Conservation (phyloP, 805 yeast species). For the Lachancea quebecensis region DNA sequence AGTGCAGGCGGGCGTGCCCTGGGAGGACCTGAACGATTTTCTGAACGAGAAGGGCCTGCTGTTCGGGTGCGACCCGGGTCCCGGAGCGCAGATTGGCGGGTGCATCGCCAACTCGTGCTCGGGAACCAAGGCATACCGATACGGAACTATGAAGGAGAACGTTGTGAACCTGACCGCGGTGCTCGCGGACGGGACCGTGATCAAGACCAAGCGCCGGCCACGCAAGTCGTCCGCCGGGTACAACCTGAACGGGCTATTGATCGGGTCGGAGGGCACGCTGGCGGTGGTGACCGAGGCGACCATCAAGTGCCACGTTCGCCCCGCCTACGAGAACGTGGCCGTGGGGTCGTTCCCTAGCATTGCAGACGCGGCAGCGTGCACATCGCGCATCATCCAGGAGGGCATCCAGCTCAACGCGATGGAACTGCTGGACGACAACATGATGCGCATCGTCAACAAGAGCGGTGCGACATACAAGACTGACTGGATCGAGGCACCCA, state of each 20-base stretch:
- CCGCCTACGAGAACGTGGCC: slow-evolving; percentile 58
- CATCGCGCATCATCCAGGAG: slow-evolving; percentile 49
- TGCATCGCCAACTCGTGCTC: slow-evolving; percentile 74
- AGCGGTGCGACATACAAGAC: slow-evolving; percentile 45
- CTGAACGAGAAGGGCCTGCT: slow-evolving; percentile 43
- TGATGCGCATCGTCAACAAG: slow-evolving; percentile 59
- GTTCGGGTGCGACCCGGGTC: slow-evolving; percentile 76
- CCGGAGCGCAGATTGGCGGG: slow-evolving; percentile 76
- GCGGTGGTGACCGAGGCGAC: slow-evolving; percentile 78
- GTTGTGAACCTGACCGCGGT: slow-evolving; percentile 65
- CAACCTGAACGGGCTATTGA: slow-evolving; percentile 64
- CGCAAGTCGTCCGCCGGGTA: slow-evolving; percentile 77
- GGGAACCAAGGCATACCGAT: slow-evolving; percentile 71
- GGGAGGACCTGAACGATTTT: slow-evolving; percentile 61
- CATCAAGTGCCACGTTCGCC: slow-evolving; percentile 58
- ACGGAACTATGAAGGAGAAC: slow-evolving; percentile 77
- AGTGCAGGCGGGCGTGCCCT: slow-evolving; percentile 74
- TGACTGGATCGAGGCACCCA: slow-evolving; percentile 53
- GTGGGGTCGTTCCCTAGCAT: slow-evolving; percentile 62
- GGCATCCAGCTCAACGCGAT: slow-evolving; percentile 70
- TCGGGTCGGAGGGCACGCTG: slow-evolving; percentile 75
- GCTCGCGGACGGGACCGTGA: slow-evolving; percentile 70
- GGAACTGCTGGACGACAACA: slow-evolving; percentile 65
- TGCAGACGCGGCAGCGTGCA: slow-evolving; percentile 64
- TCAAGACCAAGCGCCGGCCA: slow-evolving; percentile 69